These are phyloP conservation scores for Cercophora samala DNA, from an alignment of 495 filamentous ascomycete species.

Conservation along the genomic window DNA sequence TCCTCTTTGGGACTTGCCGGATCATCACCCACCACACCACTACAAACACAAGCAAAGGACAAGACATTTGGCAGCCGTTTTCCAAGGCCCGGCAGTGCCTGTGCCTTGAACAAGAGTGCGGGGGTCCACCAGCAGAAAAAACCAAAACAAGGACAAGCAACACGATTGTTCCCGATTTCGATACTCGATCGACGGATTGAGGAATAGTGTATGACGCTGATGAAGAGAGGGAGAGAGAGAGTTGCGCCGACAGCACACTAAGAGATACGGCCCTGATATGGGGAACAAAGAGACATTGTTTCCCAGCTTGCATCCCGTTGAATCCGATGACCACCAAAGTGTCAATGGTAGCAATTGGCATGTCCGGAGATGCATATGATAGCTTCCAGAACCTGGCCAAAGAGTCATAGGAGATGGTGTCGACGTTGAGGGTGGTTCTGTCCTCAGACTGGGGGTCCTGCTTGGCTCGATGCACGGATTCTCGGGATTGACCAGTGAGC, in stretches of 20 bases:
- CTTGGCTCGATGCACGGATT: background rate
- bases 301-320: background rate
- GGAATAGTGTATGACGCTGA: background rate
- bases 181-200: slow-evolving; percentile 2
- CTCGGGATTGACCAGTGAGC: slow-evolving; percentile 1
- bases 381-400: too few relatives aligned
- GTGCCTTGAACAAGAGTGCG: background rate
- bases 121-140: background rate
- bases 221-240: background rate
- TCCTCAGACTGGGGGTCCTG: background rate
- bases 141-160: background rate
- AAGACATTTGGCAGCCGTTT: background rate
- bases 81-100: background rate
- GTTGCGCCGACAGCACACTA: too few relatives aligned
- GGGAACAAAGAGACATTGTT: background rate
- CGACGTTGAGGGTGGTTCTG: background rate
- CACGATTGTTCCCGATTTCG: background rate
- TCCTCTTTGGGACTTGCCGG: slow-evolving; percentile 5
- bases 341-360: background rate
- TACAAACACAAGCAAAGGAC: background rate
- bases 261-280: background rate
- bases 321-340: background rate
- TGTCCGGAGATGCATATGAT: too few relatives aligned
- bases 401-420: too few relatives aligned
- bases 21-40: background rate